Percentiles rank a stretch among this genome's conserved stretches.
Conservation (phyloP, 352 stramenopile genomes). For the Phytophthora sp. region DNA sequence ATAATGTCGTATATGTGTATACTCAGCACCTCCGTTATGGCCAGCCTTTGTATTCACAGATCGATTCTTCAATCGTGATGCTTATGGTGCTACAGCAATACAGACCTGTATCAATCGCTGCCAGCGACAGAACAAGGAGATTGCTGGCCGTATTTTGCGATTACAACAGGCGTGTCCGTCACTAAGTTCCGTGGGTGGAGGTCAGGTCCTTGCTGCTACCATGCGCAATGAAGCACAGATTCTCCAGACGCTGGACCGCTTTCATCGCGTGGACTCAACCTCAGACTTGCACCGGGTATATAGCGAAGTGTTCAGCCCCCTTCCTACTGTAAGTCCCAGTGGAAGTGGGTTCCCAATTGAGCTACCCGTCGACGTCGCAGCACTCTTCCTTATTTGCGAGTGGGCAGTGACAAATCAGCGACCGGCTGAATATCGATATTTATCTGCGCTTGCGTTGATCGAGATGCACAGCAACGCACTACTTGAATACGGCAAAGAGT, state of each 20-base stretch:
- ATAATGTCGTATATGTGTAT: not conserved
- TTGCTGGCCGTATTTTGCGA: conserved; percentile 70
- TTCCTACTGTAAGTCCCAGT: conserved; percentile 37
- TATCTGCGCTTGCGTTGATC: conserved; percentile 77
- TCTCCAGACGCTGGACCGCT: conserved; percentile 80
- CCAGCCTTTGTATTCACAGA: conserved; percentile 72
- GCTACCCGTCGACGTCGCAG: conserved; percentile 72
- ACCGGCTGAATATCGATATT: conserved; percentile 81
- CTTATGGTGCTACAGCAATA: conserved; percentile 54
- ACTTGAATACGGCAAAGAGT: conserved; percentile 65
- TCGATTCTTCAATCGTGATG: conserved; percentile 74
- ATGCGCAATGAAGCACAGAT: conserved; percentile 82
- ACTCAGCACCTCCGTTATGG: conserved; percentile 68
- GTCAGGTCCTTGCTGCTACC: conserved; percentile 37
- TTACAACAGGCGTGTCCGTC: conserved; percentile 62
- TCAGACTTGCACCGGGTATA: conserved; percentile 76
- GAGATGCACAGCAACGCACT: conserved; percentile 83
- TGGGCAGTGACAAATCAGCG: conserved; percentile 85
- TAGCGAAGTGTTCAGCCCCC: conserved; percentile 70
- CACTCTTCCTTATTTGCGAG: conserved; percentile 80
- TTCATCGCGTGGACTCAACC: conserved; percentile 79
- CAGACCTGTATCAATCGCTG: conserved; percentile 59
- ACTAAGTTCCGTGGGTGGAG: conserved; percentile 29
- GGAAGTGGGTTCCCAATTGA: conserved; percentile 30
- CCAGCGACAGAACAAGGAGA: conserved; percentile 53